A percentile compares a stretch with the other conserved stretches of the same genome.
Evolutionary conservation across 257 asterid species (phyloP).

Genomic region (Asclepias syriaca): DNA sequence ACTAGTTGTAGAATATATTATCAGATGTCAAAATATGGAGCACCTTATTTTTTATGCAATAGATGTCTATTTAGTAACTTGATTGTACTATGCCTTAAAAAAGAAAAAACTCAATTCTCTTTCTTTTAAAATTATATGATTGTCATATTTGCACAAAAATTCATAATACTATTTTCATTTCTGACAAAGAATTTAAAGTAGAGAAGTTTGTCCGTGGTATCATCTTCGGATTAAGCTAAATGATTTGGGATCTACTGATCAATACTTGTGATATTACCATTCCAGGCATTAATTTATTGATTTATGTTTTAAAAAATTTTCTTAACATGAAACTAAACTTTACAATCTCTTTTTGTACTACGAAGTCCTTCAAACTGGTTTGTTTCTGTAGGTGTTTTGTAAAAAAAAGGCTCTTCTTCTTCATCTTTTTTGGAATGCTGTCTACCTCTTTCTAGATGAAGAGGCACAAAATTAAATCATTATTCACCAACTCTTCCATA

Average conservation of each 20-base stretch:
- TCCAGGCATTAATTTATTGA: not conserved
- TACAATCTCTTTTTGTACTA: no score
- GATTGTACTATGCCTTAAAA: not conserved
- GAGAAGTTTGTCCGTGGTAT: not conserved
- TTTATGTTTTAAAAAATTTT: not conserved
- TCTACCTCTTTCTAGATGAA: not conserved
- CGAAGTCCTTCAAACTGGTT: no score
- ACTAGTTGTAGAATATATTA: not conserved
- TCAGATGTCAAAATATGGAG: not conserved
- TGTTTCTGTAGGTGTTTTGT: not conserved
- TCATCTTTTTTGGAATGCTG: no score
- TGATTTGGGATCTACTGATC: not conserved
- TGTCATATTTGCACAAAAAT: not conserved
- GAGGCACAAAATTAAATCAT: not conserved
- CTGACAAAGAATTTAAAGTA: not conserved
- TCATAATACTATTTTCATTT: no score
- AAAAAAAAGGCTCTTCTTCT: not conserved
- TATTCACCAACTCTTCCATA: not conserved
- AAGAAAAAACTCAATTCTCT: not conserved
- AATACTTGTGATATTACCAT: not conserved
- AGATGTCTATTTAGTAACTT: not conserved
- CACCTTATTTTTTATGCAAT: not conserved
- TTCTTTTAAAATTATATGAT: not conserved
- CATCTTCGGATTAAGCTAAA: no score
- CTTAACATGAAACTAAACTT: not conserved